Percentiles rank a stretch among this genome's conserved stretches.
phyloP scores from a whole-genome alignment of 495 filamentous ascomycete genomes.

The Penicillium canariense region DNA sequence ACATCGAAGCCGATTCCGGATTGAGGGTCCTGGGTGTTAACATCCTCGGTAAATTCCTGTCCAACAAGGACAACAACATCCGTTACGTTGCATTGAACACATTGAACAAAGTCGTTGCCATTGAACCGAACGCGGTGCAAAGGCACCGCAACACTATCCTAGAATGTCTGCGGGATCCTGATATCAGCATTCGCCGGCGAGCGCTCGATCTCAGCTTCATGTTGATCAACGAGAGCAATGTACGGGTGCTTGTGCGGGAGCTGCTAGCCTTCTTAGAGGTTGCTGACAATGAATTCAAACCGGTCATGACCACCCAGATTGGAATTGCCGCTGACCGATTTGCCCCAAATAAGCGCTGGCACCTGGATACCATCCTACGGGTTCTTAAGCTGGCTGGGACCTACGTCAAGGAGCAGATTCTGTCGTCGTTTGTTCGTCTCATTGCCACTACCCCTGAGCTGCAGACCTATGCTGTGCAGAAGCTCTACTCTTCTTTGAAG shows the following conservation, averaged over 20 bases:
- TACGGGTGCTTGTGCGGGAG: constrained; percentile 88
- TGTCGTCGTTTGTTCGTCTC: constrained; percentile 93
- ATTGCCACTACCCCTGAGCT: constrained; percentile 93
- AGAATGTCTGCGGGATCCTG: constrained; percentile 94
- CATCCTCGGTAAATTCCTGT: constrained; percentile 94
- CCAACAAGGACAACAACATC: constrained; percentile 98
- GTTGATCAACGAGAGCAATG: constrained; percentile 93
- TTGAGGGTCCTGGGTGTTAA: constrained; percentile 93
- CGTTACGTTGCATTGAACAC: constrained; percentile 97
- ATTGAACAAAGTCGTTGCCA: constrained; percentile 94
- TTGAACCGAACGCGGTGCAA: constrained; percentile 97
- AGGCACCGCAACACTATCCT: constrained; percentile 96
- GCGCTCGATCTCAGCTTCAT: constrained; percentile 97
- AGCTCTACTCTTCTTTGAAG: constrained; percentile 84
- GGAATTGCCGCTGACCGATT: constrained; percentile 95
- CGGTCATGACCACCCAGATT: constrained; percentile 94
- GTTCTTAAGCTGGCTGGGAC: constrained; percentile 92
- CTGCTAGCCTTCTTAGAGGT: constrained; percentile 93
- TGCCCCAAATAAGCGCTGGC: constrained; percentile 96
- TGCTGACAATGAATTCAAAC: constrained; percentile 97
- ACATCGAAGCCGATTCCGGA: constrained; percentile 96
- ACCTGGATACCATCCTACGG: constrained; percentile 95
- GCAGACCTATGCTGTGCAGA: constrained; percentile 94
- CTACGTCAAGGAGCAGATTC: constrained; percentile 95
- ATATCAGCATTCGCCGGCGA: constrained; percentile 93